Conservation (phyloP, 768 basidiomycete species). For the Tephrocybe sp. region DNA sequence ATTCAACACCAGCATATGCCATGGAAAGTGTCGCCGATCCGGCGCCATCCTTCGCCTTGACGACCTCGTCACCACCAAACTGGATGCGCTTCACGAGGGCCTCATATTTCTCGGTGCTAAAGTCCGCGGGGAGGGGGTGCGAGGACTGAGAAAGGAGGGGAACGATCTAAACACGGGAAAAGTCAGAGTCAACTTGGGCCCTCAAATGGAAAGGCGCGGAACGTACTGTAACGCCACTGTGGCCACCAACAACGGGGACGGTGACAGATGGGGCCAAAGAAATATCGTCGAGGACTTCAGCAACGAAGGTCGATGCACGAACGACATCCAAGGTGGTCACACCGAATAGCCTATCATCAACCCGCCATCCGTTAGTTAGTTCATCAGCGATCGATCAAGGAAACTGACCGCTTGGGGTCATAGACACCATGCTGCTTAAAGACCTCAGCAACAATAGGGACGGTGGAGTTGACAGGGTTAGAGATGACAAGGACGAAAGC, state of each 20-base stretch:
- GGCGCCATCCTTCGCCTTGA: constrained; percentile 93
- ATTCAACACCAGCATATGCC: constrained; percentile 93
- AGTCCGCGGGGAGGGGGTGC: constrained; percentile 63
- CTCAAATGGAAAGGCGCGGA: background rate
- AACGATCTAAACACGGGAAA: constrained; percentile 61
- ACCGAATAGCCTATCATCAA: constrained; percentile 75
- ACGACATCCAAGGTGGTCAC: constrained; percentile 98
- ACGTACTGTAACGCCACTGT: constrained; percentile 85
- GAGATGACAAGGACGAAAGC: constrained; percentile 96
- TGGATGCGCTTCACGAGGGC: constrained; percentile 82
- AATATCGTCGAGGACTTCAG: constrained; percentile 69
- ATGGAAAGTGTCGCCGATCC: constrained; percentile 97
- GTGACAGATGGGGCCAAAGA: constrained; percentile 58
- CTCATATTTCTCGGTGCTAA: constrained; percentile 48
- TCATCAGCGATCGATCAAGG: background rate
- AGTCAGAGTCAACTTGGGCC: background rate
- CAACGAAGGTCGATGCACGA: constrained; percentile 94
- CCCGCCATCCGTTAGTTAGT: background rate
- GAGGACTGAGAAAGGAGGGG: constrained; percentile 91
- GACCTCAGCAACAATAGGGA: constrained; percentile 93
- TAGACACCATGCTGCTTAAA: constrained; percentile 91
- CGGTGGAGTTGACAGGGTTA: constrained; percentile 99
- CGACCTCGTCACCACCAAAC: constrained; percentile 96
- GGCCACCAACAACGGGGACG: constrained; percentile 93
- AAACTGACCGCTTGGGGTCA: constrained; percentile 79